Percentiles rank a stretch among this genome's conserved stretches.
Evolutionary conservation across 495 filamentous ascomycete species (phyloP).

Genomic region (Symbiotaphrina buchneri): DNA sequence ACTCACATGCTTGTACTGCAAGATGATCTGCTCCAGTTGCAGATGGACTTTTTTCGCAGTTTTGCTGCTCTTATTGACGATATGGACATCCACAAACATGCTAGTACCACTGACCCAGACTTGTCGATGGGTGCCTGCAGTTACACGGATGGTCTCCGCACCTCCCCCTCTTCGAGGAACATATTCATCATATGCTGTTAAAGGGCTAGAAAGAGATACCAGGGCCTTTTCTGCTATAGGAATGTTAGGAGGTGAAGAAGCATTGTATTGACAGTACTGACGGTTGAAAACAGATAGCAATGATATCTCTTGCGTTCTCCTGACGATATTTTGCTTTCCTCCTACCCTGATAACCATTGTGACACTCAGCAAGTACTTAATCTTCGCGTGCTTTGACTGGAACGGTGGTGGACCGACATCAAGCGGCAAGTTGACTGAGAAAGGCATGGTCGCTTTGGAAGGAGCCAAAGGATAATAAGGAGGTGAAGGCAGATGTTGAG

Average conservation of each 20-base stretch:
- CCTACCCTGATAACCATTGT: constrained; percentile 16
- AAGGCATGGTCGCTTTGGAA: constrained; percentile 21
- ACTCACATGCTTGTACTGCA: constrained; percentile 24
- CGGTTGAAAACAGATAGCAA: constrained; percentile 13
- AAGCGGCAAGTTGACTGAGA: constrained; percentile 26
- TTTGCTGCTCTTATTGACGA: constrained; percentile 23
- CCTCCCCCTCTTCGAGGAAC: constrained; percentile 12
- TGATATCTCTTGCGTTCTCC: constrained; percentile 9
- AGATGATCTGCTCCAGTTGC: constrained; percentile 19
- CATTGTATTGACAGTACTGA: constrained; percentile 5
- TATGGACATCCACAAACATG: constrained; percentile 28
- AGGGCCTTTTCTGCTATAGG: constrained; percentile 25
- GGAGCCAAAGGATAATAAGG: constrained; percentile 22
- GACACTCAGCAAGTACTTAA: constrained; percentile 23
- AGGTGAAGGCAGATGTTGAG: background rate
- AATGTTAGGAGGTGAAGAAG: constrained; percentile 8
- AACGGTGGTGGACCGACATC: constrained; percentile 31
- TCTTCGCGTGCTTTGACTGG: constrained; percentile 23
- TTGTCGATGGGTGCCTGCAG: constrained; percentile 29
- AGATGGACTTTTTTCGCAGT: constrained; percentile 23
- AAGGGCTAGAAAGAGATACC: constrained; percentile 23
- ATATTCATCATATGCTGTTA: constrained; percentile 25
- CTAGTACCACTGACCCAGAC: constrained; percentile 33
- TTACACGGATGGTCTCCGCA: constrained; percentile 20
- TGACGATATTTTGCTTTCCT: constrained; percentile 17